Base-by-base conservation (phyloP, 2,329 filamentous ascomycete genomes). In the Nigrospora oryzae region DNA sequence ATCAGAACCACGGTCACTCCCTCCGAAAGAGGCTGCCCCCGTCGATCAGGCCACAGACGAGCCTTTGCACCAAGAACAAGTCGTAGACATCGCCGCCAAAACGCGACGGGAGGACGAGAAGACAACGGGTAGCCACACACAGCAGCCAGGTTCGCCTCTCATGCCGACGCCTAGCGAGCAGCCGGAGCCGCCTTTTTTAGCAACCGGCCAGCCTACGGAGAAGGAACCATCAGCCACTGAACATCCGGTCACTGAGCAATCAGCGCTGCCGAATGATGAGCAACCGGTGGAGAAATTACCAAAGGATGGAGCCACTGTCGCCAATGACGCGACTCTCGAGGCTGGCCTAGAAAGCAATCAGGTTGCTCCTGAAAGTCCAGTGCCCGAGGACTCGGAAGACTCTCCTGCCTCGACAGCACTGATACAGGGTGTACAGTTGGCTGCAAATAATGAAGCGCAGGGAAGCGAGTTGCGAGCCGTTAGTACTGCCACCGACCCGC, bases 31-130 rank as follows among this genome's bases (percentile, higher is more conserved):
- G 23, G 23, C 23, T 7, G 8, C 8, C 2, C 23, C 23, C 23
- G 5, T 28, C 23, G 7, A 28, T 28, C 23, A 28, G 5, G 5
- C 23, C 23, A 28, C 7, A 44, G 41, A 44, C 40, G 33, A 46
- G 45, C n/a, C 13, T 34, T 35, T n/a, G 15, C 32, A 17, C 48
- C 49, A 19, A 58, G 55, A 57, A 59, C 46, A 60, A 56, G 45
- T 13, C 16, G 16, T 19, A 42, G 33, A 28, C 30, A 12, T 30
- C 16, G 32, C 33, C 8, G 36, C 40, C 10, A 42, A 42, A 11
- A 70, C 66, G 51, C 57, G 58, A 11, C 65, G 64, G 47, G 64
- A 64, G 49, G 56, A 56, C 11, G 70, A 70, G 57, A 72, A 69
- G 48, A 39, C 34, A 31, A 38, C 17, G 41, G 32, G 45, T 2